phyloP scores from a whole-genome alignment of 2,329 filamentous ascomycete species.

The Cordyceps cicadae region DNA sequence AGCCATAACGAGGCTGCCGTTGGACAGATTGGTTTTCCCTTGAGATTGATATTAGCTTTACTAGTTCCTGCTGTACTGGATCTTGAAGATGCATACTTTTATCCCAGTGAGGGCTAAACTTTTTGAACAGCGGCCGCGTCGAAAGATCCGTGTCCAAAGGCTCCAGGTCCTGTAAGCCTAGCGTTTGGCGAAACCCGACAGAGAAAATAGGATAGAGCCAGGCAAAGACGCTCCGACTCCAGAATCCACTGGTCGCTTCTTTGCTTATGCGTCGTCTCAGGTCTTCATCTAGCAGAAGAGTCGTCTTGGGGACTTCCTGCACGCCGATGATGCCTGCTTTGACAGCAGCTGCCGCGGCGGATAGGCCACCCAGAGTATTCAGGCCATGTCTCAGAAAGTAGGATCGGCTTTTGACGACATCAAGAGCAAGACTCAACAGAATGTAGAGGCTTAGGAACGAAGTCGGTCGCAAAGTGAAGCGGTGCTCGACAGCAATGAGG shows the following conservation, averaged over 20 bases:
- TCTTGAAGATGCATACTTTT: too few species aligned
- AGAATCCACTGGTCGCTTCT: neutral
- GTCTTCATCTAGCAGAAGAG: neutral
- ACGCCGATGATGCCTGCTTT: neutral
- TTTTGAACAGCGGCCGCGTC: too few species aligned
- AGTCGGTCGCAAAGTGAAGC: neutral
- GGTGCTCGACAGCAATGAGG: neutral
- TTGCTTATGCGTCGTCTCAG: neutral
- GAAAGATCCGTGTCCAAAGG: too few species aligned
- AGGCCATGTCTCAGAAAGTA: neutral
- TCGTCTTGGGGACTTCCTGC: neutral
- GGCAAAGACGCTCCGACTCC: neutral
- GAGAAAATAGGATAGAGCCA: neutral
- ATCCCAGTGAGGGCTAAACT: too few species aligned
- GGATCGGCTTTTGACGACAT: neutral
- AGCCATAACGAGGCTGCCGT: too few species aligned
- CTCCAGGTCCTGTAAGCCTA: too few species aligned
- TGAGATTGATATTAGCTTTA: too few species aligned
- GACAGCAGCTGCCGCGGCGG: neutral
- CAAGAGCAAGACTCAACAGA: neutral
- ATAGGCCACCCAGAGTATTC: neutral
- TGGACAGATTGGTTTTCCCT: too few species aligned
- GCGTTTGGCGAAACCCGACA: too few species aligned
- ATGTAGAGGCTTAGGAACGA: neutral
- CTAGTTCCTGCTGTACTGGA: too few species aligned